A percentile compares a stretch with the other conserved stretches of the same genome.
phyloP scores from a whole-genome alignment of 2,329 filamentous ascomycete genomes.

The Hortaea werneckii region DNA sequence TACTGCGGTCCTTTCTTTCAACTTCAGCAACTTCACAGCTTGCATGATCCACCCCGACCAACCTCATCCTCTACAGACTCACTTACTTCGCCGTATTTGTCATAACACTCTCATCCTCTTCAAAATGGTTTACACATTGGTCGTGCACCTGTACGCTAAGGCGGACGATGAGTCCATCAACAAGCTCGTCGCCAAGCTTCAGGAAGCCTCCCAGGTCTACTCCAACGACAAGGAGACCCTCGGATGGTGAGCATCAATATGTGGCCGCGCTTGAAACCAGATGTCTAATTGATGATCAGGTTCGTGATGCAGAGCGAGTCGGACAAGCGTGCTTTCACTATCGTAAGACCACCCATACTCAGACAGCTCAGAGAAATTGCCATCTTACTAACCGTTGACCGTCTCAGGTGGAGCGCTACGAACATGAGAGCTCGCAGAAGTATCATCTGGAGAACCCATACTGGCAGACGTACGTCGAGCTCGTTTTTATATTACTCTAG shows the following conservation, averaged over 20 bases:
- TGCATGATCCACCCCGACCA: too few species aligned
- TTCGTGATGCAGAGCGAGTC: slow-evolving; percentile 67
- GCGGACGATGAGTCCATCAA: slow-evolving; percentile 52
- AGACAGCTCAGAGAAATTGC: neutral
- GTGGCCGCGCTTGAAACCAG: neutral
- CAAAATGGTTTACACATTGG: slow-evolving; percentile 48
- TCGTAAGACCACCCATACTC: slow-evolving; percentile 32
- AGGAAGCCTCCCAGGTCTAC: slow-evolving; percentile 65
- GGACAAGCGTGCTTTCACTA: slow-evolving; percentile 60
- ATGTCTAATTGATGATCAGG: slow-evolving; percentile 38
- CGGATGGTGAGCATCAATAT: slow-evolving; percentile 19
- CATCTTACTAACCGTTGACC: neutral
- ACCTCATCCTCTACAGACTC: too few species aligned
- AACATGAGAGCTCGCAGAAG: slow-evolving; percentile 44
- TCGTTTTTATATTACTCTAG: too few species aligned
- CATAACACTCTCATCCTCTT: too few species aligned
- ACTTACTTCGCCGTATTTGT: too few species aligned
- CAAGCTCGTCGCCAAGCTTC: slow-evolving; percentile 61
- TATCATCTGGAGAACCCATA: slow-evolving; percentile 4
- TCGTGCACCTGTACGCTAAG: slow-evolving; percentile 61
- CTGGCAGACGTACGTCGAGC: neutral
- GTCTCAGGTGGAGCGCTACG: slow-evolving; percentile 53
- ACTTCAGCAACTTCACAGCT: too few species aligned
- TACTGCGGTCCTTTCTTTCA: too few species aligned
- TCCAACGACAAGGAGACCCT: slow-evolving; percentile 58